phyloP scores from a whole-genome alignment of 305 asterid species.

The Solanum aculeatissimum region DNA sequence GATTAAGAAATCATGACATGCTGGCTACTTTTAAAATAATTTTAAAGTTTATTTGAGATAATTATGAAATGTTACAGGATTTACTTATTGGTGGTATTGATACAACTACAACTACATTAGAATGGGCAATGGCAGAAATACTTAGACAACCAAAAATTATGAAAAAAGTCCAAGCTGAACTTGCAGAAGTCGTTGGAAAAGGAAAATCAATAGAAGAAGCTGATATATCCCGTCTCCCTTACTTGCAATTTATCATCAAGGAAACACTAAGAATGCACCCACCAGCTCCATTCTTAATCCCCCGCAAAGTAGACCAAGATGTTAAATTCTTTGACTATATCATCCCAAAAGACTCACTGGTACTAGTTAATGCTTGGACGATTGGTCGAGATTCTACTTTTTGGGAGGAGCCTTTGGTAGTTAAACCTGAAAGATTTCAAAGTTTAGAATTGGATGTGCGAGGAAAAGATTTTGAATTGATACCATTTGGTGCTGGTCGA shows the following conservation, averaged over 20 bases:
- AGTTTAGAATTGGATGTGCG: background rate
- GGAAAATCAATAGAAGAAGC: slow-evolving; percentile 12
- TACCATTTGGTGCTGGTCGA: background rate
- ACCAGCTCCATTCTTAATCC: slow-evolving; percentile 19
- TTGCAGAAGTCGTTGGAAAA: slow-evolving; percentile 4
- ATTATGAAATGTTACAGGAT: background rate
- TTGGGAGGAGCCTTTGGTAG: background rate
- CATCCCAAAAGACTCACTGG: background rate
- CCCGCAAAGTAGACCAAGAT: background rate
- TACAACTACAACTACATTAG: slow-evolving; percentile 17
- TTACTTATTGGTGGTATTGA: slow-evolving; percentile 29
- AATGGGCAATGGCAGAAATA: slow-evolving; percentile 25
- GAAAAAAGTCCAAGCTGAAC: slow-evolving; percentile 9
- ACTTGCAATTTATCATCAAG: background rate
- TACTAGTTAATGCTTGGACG: background rate
- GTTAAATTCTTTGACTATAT: background rate
- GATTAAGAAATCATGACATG: too few relatives aligned
- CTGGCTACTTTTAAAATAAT: too few relatives aligned
- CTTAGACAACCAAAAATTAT: slow-evolving; percentile 10
- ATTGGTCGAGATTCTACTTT: background rate
- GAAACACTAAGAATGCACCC: background rate
- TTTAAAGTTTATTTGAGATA: background rate
- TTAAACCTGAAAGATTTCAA: background rate
- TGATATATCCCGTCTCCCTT: background rate
- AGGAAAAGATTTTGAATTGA: background rate